Evolutionary conservation across 1,284 basidiomycete genomes (phyloP), one percentile per base, ranked within the genome.

Genomic region (Microbotryomycetes sp.): DNA sequence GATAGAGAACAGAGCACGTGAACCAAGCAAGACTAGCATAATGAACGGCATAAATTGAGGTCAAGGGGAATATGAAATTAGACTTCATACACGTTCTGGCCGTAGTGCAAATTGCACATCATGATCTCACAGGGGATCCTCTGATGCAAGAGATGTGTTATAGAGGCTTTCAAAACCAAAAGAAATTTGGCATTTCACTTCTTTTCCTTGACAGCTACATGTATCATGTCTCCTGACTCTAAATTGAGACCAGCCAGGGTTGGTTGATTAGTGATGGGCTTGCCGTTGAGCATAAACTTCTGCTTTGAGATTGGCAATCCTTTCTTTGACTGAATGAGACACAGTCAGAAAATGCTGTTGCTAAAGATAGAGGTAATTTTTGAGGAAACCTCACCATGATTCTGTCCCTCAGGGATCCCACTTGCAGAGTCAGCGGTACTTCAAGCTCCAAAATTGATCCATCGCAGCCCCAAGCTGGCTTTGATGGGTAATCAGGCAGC

Each of bases 381-480:
- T n/a, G n/a, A n/a, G 88, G 85, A 61, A 91, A 74, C 71, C 88
- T 80, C 70, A 94, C 86, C 62, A 88, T 78, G 60, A 94, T 88
- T 56, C 89, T 84, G 74, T 94, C 91, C 58, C 92, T 85, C 26
- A 97, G 78, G 4, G 88, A 87, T 16, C 88, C 89, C 59, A 94
- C 87, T 52, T 91, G 78, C 51, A 89, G 77, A 59, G 82, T 89
- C 70, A 93, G 81, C 3, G 89, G 86, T 30, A 94, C 76, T 64
- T 93, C 90, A 56, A 97, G 80, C 7, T 82, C 83, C 58, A 92
- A 82, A 45, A 85, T 77, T 54, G 79, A 80, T 0, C 92, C 92
- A 71, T 94, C 84, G 59, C 96, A 80, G 72, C 91, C 91, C 89
- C 88, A 93, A 75, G 93, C 91, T 0, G 91, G 85, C 75, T 88